A percentile compares a stretch with the other conserved stretches of the same genome.
These are phyloP conservation scores for Tilletia indica DNA, from an alignment of 1,284 basidiomycete species.

Conservation along the genomic window DNA sequence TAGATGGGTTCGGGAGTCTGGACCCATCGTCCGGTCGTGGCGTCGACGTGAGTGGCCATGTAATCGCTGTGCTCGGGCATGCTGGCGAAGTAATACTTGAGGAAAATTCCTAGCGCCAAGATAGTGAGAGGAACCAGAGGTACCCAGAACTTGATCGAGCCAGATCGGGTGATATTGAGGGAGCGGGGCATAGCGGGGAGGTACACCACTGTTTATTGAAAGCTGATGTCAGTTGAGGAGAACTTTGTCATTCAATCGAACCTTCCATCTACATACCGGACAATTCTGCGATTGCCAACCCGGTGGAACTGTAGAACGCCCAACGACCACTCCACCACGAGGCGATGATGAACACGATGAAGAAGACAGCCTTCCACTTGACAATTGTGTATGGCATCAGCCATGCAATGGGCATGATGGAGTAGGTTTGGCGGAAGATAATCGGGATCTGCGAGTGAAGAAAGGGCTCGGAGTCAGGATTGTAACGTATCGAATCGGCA, in stretches of 20 bases:
- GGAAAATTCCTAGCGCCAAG: not conserved
- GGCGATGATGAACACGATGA: constrained; percentile 16
- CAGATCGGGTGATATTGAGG: not conserved
- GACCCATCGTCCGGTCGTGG: not conserved
- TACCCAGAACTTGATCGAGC: not conserved
- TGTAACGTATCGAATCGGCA: not conserved
- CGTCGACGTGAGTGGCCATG: constrained; percentile 2
- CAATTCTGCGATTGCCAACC: constrained; percentile 11
- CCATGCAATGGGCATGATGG: constrained; percentile 15
- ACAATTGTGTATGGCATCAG: constrained; percentile 10
- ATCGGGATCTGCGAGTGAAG: constrained; percentile 11
- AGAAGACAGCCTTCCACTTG: constrained; percentile 3
- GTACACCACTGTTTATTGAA: not conserved
- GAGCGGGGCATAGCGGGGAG: not conserved
- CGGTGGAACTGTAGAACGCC: constrained; percentile 18
- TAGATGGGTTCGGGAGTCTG: not conserved
- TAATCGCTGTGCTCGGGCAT: constrained; percentile 11
- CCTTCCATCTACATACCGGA: too few species aligned
- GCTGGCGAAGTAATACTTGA: constrained; percentile 17
- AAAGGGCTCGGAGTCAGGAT: not conserved
- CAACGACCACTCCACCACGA: constrained; percentile 19
- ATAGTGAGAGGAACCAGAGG: not conserved
- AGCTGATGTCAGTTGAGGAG: not conserved
- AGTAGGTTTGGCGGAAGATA: constrained; percentile 17
- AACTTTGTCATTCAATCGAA: too few species aligned